These are phyloP conservation scores for Chamaecyparis obtusa DNA, from an alignment of 75 land plant genomes.

Conservation along the genomic window DNA sequence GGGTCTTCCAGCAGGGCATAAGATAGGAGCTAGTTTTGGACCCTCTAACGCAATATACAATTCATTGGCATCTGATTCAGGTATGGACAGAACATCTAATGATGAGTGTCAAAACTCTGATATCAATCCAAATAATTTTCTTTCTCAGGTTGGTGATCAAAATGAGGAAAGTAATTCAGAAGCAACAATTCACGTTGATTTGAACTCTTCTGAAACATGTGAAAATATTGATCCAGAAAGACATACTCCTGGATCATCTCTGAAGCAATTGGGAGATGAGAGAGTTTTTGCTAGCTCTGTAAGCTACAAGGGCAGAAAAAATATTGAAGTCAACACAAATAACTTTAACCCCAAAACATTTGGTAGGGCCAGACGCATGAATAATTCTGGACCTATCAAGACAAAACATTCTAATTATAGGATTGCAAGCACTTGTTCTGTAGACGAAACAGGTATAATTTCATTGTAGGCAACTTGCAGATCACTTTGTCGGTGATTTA, in stretches of 20 bases:
- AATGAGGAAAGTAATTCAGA: neutral
- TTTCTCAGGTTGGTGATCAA: neutral
- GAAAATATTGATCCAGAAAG: neutral
- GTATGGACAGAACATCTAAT: neutral
- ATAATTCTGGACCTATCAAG: neutral
- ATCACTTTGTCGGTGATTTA: neutral
- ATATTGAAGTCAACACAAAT: neutral
- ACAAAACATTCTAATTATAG: neutral
- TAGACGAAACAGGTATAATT: neutral
- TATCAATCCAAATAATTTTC: neutral
- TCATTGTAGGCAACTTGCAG: neutral
- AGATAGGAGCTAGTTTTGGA: neutral
- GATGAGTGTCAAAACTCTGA: neutral
- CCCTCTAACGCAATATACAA: neutral
- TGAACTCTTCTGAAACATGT: neutral
- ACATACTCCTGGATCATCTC: neutral
- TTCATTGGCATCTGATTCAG: constrained; percentile 1
- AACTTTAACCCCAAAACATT: neutral
- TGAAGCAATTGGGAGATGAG: neutral
- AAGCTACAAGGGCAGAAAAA: neutral
- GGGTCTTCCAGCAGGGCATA: neutral
- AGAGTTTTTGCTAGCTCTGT: neutral
- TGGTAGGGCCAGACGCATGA: neutral
- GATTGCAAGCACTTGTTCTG: neutral
- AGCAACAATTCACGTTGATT: neutral